Conservation (phyloP, 129 eudicot genomes). For the Solidago caesia region DNA sequence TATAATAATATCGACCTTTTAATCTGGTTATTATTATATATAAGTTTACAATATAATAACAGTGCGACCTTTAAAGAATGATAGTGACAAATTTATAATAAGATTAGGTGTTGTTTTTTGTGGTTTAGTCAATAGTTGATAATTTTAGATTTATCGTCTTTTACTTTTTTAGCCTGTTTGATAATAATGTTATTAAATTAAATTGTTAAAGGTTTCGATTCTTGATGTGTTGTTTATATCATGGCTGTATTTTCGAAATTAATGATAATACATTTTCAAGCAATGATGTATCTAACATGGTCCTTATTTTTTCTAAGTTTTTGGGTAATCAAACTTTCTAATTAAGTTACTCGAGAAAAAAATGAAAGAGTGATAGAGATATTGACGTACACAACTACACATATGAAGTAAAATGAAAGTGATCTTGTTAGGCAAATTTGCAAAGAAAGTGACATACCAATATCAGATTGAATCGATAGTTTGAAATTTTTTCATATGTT, state of each 20-base stretch:
- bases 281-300: too few species aligned
- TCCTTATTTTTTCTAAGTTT: too few species aligned
- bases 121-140: conserved; percentile 17
- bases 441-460: background rate
- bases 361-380: too few species aligned
- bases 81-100: conserved; percentile 12
- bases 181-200: background rate
- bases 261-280: too few species aligned
- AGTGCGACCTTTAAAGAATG: background rate
- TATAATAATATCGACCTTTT: too few species aligned
- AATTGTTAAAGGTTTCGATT: background rate
- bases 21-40: too few species aligned
- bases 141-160: background rate
- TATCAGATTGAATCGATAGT: background rate
- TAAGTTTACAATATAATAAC: too few species aligned
- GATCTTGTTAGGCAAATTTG: background rate
- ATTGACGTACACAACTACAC: too few species aligned
- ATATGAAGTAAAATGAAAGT: too few species aligned
- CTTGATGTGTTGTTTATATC: background rate
- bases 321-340: too few species aligned
- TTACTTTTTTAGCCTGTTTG: background rate
- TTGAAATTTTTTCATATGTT: background rate
- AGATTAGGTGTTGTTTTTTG: conserved; percentile 9
- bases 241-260: background rate
- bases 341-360: too few species aligned